Conservation (phyloP, 2,329 filamentous ascomycete species). For the Cladosporium velox region DNA sequence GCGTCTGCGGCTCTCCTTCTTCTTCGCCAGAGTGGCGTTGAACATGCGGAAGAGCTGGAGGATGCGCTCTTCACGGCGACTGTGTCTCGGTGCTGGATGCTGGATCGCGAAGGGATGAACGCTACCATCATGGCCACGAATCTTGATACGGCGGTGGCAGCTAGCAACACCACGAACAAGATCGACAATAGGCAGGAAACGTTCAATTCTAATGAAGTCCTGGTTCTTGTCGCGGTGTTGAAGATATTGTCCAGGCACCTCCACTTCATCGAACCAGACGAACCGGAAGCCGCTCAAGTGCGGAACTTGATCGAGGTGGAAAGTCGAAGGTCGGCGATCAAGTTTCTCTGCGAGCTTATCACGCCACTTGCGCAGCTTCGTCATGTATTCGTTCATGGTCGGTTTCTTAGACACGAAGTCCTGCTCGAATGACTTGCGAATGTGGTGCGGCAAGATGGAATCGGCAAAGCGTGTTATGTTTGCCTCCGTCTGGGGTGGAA, state of each 20-base stretch:
- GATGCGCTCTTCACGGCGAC: conserved; percentile 90
- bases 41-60: conserved; percentile 96
- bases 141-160: conserved; percentile 90
- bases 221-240: conserved; percentile 99
- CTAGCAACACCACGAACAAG: conserved; percentile 86
- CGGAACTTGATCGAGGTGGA: conserved; percentile 81
- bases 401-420: conserved; percentile 95
- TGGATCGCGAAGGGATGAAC: conserved; percentile 96
- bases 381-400: conserved; percentile 98
- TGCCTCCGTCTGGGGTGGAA: conserved; percentile 85
- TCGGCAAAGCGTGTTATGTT: conserved; percentile 97
- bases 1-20: conserved; percentile 90
- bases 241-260: conserved; percentile 94
- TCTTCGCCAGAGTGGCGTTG: conserved; percentile 86
- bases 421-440: conserved; percentile 93
- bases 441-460: conserved; percentile 90
- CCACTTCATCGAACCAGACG: conserved; percentile 97
- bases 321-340: conserved; percentile 73
- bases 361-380: conserved; percentile 91
- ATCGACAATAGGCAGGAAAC: conserved; percentile 93
- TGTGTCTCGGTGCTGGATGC: conserved; percentile 89
- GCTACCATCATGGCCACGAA: conserved; percentile 95
- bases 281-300: conserved; percentile 95
- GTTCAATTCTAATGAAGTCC: conserved; percentile 95
- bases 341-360: conserved; percentile 98